Conservation (phyloP, 768 basidiomycete genomes). For the Xerocomellus chrysenteron region DNA sequence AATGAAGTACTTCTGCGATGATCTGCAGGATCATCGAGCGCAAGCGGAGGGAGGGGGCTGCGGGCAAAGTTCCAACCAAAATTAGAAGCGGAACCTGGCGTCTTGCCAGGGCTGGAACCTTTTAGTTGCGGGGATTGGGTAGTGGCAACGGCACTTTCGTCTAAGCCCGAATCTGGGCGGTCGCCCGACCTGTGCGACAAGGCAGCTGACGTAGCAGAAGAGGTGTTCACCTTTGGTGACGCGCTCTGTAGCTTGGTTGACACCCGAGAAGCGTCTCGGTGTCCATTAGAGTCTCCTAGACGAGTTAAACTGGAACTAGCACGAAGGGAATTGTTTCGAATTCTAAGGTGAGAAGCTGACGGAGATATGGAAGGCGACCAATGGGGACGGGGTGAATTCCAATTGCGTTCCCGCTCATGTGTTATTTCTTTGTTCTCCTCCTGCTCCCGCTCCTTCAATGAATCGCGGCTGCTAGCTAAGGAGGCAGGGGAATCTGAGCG, state of each 20-base stretch:
- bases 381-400: slow-evolving; percentile 64
- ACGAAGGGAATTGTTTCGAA: slow-evolving; percentile 15
- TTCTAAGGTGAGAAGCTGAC: slow-evolving; percentile 5
- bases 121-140: background rate
- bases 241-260: slow-evolving; percentile 1
- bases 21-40: slow-evolving; percentile 30
- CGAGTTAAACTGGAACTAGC: slow-evolving; percentile 20
- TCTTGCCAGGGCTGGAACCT: slow-evolving; percentile 11
- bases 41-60: slow-evolving; percentile 40
- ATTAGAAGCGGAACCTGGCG: slow-evolving; percentile 25
- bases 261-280: slow-evolving; percentile 3
- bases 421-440: slow-evolving; percentile 34
- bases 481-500: slow-evolving; percentile 47
- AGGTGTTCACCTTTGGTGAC: background rate
- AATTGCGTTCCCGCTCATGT: slow-evolving; percentile 65
- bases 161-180: background rate
- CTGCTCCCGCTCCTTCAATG: slow-evolving; percentile 31
- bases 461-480: slow-evolving; percentile 34
- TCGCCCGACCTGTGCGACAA: slow-evolving; percentile 1
- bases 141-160: background rate
- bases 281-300: slow-evolving; percentile 5
- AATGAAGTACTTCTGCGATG: slow-evolving; percentile 22
- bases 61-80: slow-evolving; percentile 44
- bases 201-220: background rate
- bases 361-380: slow-evolving; percentile 41